Base-by-base conservation (phyloP, 352 stramenopile species). In the Poterioochromonas sp. region DNA sequence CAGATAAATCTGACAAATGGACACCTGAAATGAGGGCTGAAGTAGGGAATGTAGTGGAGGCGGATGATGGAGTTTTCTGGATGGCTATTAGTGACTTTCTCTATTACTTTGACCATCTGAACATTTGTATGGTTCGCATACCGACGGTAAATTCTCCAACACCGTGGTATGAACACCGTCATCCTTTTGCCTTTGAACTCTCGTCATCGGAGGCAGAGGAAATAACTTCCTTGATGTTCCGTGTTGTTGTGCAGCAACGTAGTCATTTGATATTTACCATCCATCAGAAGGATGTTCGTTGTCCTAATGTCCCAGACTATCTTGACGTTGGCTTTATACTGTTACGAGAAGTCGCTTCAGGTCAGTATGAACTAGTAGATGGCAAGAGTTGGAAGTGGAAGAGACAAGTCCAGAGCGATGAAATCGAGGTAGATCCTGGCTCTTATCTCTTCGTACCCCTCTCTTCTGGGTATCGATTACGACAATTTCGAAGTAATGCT, bases 1-100 rank as follows among this genome's bases (percentile, higher is more conserved):
- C 54, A 22, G 74, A 82, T 29, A 32, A 32, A 1, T 47, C 78
- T 32, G 1, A 5, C 37, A 11, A 54, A 51, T 71, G 65, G 63
- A 73, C 76, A 22, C 15, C 79, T 22, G 80, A 83, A 35, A 40
- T 83, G 65, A 39, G 34, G 68, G 54, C 5, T 39, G 62, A 71
- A 8, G 26, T 71, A n/a, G 34, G 34, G 20, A 3, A 1, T n/a
- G 39, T 71, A 3, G 34, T 8, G 32, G n/a, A 34, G 1, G 47
- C 62, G 22, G 79, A 82, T 39, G 79, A 82, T 64, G 79, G 79
- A 0, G n/a, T 32, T 8, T 82, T 82, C 74, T 82, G 79, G 79
- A 82, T 82, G 76, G 69, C 43, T 2, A 80, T 83, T 44, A 34
- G 80, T 37, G 79, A 81, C 41, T 34, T 82, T 34, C 5, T 81